Evolutionary conservation across 2,329 filamentous ascomycete genomes (phyloP).

Genomic region (Botrytis squamosa): DNA sequence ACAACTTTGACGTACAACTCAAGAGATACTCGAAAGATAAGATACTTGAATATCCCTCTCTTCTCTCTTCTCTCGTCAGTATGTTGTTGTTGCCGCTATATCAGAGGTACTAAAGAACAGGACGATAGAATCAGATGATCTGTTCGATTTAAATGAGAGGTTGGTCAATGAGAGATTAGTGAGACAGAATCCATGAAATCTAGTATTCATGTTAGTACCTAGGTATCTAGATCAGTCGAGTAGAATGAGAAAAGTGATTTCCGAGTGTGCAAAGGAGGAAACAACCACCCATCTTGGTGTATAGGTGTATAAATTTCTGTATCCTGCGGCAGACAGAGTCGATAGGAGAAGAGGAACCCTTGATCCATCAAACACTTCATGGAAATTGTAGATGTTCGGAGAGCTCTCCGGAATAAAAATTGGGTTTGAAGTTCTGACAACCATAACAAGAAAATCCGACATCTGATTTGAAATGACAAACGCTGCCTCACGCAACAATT

Average conservation of each 20-base stretch:
- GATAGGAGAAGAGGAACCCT: no score
- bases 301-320: not conserved
- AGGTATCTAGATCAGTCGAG: not conserved
- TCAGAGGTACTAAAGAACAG: no score
- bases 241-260: not conserved
- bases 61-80: not conserved
- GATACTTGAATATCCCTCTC: not conserved
- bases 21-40: not conserved
- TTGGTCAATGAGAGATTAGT: not conserved
- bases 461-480: not conserved
- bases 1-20: not conserved
- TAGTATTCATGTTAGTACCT: not conserved
- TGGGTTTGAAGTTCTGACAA: not conserved
- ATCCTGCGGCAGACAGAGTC: not conserved
- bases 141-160: not conserved
- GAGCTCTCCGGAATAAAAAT: not conserved
- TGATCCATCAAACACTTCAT: not conserved
- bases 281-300: not conserved
- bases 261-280: not conserved
- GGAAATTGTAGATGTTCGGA: not conserved
- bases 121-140: not conserved
- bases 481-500: no score
- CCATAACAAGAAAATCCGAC: not conserved
- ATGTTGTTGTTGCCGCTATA: not conserved
- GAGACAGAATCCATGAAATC: not conserved